Evolutionary conservation across 2,329 filamentous ascomycete genomes (phyloP), one percentile per base, ranked within the genome.

Genomic region (Sarocladium kiliense): DNA sequence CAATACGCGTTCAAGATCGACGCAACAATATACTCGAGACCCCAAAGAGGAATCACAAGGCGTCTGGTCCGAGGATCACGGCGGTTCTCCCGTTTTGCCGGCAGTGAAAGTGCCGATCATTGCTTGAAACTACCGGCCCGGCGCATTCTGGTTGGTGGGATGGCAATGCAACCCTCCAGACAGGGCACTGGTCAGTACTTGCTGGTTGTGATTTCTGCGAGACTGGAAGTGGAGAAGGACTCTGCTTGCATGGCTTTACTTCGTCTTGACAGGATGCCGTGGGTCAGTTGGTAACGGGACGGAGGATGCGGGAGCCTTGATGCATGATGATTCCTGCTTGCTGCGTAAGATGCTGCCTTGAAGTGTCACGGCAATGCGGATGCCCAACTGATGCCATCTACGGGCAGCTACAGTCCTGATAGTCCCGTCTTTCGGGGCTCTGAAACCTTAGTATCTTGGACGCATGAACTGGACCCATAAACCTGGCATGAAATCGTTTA

Each of bases 71-170:
- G 32, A 36, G 30, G 6, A n/a, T 9, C 11, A 34, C 27, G 49
- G 49, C 32, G n/a, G 16, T 21, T 23, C 12, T 53, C 49, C 49
- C 49, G 49, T 36, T 53, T 53, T 36, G 16, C 49, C 49, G 30
- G 32, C 19, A 25, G 49, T 53, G 30, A 3, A 53, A 53, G 19
- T 37, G 49, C 49, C 32, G 49, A 53, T 53, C 49, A 14, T 53
- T 53, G 30, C 49, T 53, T 53, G 49, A 53, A 53, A 36, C 49
- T 53, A 37, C 49, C 49, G 49, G 49, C n/a, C 25, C 11, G 18
- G 12, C 27, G 23, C 26, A 19, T n/a, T 11, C n/a, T 53, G 49
- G 49, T 53, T 53, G 49, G 49, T 53, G 49, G 49, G 49, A 53
- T 49, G 14, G 25, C 23, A 19, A 49, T 27, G 21, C 25, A 19